These are phyloP conservation scores for Peronospora farinosa DNA, from an alignment of 352 stramenopile species.

Conservation along the genomic window DNA sequence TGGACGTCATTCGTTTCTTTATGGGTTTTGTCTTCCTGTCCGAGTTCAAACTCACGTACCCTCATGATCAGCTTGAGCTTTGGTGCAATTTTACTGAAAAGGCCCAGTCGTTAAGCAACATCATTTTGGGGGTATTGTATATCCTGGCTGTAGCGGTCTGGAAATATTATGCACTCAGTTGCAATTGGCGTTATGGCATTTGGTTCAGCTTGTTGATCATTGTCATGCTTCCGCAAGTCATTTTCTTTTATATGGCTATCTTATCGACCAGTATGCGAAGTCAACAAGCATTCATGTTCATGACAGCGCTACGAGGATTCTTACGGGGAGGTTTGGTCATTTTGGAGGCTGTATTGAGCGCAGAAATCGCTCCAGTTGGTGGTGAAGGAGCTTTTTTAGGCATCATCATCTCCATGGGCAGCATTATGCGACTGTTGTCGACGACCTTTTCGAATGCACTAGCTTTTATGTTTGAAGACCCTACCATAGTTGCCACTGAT, in stretches of 20 bases:
- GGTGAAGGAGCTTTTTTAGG: conserved; percentile 52
- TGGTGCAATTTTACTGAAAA: conserved; percentile 41
- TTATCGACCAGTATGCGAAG: conserved; percentile 21
- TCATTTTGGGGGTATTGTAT: conserved; percentile 38
- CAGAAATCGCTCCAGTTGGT: conserved; percentile 48
- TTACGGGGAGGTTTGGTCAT: conserved; percentile 36
- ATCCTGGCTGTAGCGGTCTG: conserved; percentile 38
- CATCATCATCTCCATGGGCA: conserved; percentile 45
- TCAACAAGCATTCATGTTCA: conserved; percentile 32
- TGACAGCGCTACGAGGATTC: conserved; percentile 35
- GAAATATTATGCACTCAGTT: conserved; percentile 41
- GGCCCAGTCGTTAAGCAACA: conserved; percentile 40
- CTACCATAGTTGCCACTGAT: too few relatives aligned
- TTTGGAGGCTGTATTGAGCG: conserved; percentile 31
- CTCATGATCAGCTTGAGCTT: conserved; percentile 34
- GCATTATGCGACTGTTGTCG: conserved; percentile 41
- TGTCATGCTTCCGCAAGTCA: conserved; percentile 34
- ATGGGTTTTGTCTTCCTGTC: conserved; percentile 51
- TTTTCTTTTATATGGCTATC: conserved; percentile 35
- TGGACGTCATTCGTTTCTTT: conserved; percentile 46
- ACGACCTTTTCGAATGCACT: conserved; percentile 41
- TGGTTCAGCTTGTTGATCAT: conserved; percentile 27
- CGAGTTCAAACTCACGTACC: conserved; percentile 52
- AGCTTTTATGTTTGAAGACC: conserved; percentile 35
- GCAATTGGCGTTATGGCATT: conserved; percentile 37